Conservation (phyloP, 1,284 basidiomycete species). For the Kwoniella shivajii region DNA sequence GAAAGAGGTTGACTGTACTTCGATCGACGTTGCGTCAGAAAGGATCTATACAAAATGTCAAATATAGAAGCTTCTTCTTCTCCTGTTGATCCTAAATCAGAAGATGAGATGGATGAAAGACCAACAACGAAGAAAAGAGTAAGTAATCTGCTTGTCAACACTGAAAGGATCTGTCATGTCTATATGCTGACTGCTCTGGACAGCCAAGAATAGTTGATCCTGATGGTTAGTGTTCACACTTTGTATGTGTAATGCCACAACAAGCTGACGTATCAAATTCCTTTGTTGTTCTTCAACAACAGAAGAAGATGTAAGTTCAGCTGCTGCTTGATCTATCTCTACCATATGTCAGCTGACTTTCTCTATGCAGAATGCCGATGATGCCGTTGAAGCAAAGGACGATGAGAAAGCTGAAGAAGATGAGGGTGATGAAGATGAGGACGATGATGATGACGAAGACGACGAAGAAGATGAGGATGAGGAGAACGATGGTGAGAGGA, state of each 20-base stretch:
- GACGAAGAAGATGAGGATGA: conserved; percentile 37
- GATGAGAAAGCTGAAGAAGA: conserved; percentile 91
- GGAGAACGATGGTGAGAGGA: conserved; percentile 23
- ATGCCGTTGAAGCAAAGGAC: conserved; percentile 58
- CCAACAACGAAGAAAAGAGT: conserved; percentile 41
- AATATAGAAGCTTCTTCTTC: conserved; percentile 34
- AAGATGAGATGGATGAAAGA: conserved; percentile 20
- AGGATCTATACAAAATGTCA: conserved; percentile 24
- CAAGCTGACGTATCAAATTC: neutral
- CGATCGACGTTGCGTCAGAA: no score
- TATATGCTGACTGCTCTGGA: neutral
- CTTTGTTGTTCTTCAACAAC: neutral
- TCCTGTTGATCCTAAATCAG: conserved; percentile 19
- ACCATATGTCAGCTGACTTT: neutral
- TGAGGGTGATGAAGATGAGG: conserved; percentile 67
- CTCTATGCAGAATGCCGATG: conserved; percentile 33
- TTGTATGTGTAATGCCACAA: neutral
- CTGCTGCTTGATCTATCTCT: neutral
- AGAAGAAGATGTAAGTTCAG: conserved; percentile 32
- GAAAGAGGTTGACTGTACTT: no score
- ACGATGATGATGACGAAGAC: conserved; percentile 29
- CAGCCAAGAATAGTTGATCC: conserved; percentile 43
- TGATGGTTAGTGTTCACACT: conserved; percentile 28
- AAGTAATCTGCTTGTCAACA: conserved; percentile 20
- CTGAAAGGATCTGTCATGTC: conserved; percentile 10